These are phyloP conservation scores for Phytopythium kandeliae DNA, from an alignment of 352 stramenopile genomes.

Conservation along the genomic window DNA sequence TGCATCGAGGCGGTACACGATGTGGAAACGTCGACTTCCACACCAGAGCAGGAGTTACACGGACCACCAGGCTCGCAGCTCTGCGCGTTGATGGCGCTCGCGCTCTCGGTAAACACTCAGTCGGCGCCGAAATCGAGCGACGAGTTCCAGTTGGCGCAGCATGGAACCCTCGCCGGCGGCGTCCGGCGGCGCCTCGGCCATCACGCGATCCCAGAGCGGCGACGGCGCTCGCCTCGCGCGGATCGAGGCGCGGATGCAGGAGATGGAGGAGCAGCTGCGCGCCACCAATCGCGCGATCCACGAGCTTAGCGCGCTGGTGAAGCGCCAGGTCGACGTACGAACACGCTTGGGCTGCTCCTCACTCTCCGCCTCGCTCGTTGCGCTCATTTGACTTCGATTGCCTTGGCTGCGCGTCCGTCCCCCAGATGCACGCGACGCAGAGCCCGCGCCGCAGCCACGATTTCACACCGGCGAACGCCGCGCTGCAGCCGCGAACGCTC, in stretches of 20 bases:
- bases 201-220: not conserved
- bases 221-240: constrained; percentile 11
- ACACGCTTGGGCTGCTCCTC: not conserved
- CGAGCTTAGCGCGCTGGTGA: constrained; percentile 33
- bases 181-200: not conserved
- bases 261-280: constrained; percentile 34
- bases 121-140: no score
- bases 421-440: not conserved
- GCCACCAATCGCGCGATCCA: constrained; percentile 46
- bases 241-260: constrained; percentile 35
- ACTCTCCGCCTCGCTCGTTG: not conserved
- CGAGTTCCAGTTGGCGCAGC: no score
- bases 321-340: constrained; percentile 41
- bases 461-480: not conserved
- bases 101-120: no score
- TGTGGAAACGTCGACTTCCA: no score
- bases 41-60: not conserved
- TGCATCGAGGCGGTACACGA: no score
- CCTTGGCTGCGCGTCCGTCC: no score
- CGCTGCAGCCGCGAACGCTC: not conserved
- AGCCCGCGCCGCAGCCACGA: not conserved
- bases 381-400: no score
- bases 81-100: not conserved
- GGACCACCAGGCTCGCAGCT: not conserved
- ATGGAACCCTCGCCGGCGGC: not conserved